These are phyloP conservation scores for Dendrobium nobile DNA, from an alignment of 106 monocot species.

Conservation along the genomic window DNA sequence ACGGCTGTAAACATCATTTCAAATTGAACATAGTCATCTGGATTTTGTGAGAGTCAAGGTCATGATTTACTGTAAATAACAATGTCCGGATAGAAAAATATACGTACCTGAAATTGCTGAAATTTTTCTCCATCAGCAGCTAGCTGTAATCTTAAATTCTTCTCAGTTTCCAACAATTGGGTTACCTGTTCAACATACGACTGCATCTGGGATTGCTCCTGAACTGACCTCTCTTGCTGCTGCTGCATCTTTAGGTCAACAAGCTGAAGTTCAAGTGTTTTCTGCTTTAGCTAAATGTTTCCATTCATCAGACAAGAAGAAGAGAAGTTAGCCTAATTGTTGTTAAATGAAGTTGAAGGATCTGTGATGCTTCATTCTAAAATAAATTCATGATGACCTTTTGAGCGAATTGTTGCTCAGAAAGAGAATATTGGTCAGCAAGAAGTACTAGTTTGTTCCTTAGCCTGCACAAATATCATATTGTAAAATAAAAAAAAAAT, in stretches of 20 bases:
- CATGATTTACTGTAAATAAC: background rate
- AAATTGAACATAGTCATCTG: background rate
- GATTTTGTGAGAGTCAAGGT: background rate
- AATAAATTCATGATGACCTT: slow-evolving; percentile 39
- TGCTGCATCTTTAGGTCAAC: slow-evolving; percentile 93
- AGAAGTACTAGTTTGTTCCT: slow-evolving; percentile 81
- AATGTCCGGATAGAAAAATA: background rate
- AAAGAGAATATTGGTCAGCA: slow-evolving; percentile 75
- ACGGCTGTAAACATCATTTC: background rate
- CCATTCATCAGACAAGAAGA: slow-evolving; percentile 5
- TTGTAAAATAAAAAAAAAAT: background rate
- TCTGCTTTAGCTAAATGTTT: slow-evolving; percentile 71
- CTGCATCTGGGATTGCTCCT: slow-evolving; percentile 82
- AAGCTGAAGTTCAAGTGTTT: slow-evolving; percentile 80
- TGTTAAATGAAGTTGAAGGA: background rate
- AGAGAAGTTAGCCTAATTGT: slow-evolving; percentile 4
- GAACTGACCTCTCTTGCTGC: slow-evolving; percentile 67
- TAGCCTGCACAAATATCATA: slow-evolving; percentile 41
- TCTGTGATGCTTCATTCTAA: background rate
- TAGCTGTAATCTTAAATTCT: slow-evolving; percentile 69
- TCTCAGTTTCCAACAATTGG: slow-evolving; percentile 80
- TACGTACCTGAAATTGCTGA: slow-evolving; percentile 86
- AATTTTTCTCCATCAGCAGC: slow-evolving; percentile 93
- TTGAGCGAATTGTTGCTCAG: slow-evolving; percentile 76
- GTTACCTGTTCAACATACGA: slow-evolving; percentile 76